These are phyloP conservation scores for Metarhizium sp. DNA, from an alignment of 2,329 filamentous ascomycete genomes.

Conservation along the genomic window DNA sequence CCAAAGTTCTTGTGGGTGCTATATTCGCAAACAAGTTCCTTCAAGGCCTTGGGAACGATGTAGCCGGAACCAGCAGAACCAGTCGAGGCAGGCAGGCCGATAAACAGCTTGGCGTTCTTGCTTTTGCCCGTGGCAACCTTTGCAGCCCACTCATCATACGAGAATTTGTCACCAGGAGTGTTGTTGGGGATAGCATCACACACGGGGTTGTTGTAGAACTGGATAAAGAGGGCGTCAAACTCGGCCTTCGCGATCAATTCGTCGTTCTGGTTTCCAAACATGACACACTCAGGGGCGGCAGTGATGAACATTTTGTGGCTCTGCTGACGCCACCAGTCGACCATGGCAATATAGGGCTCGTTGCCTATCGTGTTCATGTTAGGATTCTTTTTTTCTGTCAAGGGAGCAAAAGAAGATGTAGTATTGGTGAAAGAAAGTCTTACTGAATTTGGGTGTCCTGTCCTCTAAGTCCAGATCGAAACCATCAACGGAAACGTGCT, in stretches of 20 bases:
- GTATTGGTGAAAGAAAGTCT: constrained; percentile 3
- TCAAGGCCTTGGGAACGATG: constrained; percentile 21
- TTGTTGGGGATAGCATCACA: constrained; percentile 26
- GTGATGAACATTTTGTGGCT: constrained; percentile 27
- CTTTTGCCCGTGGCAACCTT: constrained; percentile 26
- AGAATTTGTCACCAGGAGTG: constrained; percentile 25
- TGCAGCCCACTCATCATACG: constrained; percentile 32
- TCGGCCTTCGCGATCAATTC: constrained; percentile 28
- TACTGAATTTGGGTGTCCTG: constrained; percentile 15
- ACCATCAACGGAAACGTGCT: constrained; percentile 26
- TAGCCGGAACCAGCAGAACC: constrained; percentile 23
- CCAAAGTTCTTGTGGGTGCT: constrained; percentile 29
- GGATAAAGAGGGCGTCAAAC: constrained; percentile 35
- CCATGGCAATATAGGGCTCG: constrained; percentile 28
- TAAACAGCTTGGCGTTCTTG: constrained; percentile 33
- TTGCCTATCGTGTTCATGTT: constrained; percentile 15
- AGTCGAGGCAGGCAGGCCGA: constrained; percentile 30
- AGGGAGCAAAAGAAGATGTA: neutral
- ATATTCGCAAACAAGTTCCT: constrained; percentile 29
- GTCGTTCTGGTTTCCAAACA: constrained; percentile 15
- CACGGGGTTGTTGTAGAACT: constrained; percentile 38
- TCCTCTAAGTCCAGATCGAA: constrained; percentile 34
- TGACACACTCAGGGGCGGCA: constrained; percentile 36
- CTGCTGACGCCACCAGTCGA: constrained; percentile 23
- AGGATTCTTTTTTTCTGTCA: neutral